These are phyloP conservation scores for Pseudonitzschia multiseries DNA, from an alignment of 108 stramenopile genomes.

Conservation along the genomic window DNA sequence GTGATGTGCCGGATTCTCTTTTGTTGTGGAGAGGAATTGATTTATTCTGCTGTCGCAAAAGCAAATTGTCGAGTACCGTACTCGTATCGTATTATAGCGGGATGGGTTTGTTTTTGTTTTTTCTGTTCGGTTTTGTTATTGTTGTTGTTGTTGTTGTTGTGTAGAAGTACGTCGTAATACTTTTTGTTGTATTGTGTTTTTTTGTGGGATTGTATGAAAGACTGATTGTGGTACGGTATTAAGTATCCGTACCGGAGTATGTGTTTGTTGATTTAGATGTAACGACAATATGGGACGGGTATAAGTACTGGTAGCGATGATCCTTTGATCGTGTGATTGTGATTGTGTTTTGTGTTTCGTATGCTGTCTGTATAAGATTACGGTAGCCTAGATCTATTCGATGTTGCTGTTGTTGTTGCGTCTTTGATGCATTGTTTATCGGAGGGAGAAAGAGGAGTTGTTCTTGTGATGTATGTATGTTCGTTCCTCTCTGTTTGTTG, in stretches of 20 bases:
- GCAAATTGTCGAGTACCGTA: no score
- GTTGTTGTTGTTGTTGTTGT: conserved; percentile 16
- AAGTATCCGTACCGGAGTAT: no score
- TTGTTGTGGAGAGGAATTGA: no score
- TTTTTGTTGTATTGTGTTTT: neutral
- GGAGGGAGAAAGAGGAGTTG: neutral
- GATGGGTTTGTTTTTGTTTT: no score
- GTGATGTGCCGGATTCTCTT: no score
- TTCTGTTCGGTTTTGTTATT: neutral
- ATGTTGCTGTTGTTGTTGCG: neutral
- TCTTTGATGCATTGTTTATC: conserved; percentile 11
- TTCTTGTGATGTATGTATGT: neutral
- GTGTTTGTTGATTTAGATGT: no score
- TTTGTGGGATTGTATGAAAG: neutral
- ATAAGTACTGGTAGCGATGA: neutral
- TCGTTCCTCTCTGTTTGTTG: neutral
- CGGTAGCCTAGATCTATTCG: conserved; percentile 2
- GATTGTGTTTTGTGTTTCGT: no score
- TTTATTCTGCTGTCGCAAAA: no score
- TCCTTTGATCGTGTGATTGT: neutral
- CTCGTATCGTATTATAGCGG: no score
- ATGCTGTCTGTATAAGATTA: neutral
- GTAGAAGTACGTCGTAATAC: neutral
- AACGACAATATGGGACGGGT: neutral
- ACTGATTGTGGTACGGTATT: no score